Evolutionary conservation across 768 basidiomycete species (phyloP).

Genomic region (Tricholoma sp.): DNA sequence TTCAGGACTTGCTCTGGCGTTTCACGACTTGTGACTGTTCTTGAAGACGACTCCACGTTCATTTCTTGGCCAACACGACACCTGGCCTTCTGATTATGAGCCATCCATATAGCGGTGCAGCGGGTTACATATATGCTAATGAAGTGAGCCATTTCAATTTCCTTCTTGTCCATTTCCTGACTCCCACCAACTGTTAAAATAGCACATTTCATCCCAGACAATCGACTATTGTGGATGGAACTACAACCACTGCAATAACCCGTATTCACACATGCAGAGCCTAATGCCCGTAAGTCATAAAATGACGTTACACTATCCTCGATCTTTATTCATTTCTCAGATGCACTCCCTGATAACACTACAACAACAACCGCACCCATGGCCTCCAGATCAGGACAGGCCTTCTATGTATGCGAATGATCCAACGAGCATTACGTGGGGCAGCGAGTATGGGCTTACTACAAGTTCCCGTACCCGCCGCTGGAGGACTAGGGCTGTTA

Average conservation of each 20-base stretch:
- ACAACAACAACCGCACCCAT: background rate
- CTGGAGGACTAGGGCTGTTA: background rate
- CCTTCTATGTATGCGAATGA: background rate
- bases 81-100: constrained; percentile 19
- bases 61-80: background rate
- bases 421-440: background rate
- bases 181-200: background rate
- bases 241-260: background rate
- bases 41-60: background rate
- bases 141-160: constrained; percentile 14
- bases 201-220: background rate
- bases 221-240: background rate
- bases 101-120: constrained; percentile 29
- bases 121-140: constrained; percentile 30
- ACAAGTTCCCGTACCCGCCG: no score
- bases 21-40: background rate
- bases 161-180: background rate
- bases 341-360: background rate
- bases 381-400: background rate
- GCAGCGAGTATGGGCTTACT: background rate
- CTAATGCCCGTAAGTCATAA: constrained; percentile 4
- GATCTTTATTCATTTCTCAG: background rate
- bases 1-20: background rate
- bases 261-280: constrained; percentile 6
- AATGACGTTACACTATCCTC: no score